These are phyloP conservation scores for Melastoma malabathricum DNA, from an alignment of 345 rosid species.

Conservation along the genomic window DNA sequence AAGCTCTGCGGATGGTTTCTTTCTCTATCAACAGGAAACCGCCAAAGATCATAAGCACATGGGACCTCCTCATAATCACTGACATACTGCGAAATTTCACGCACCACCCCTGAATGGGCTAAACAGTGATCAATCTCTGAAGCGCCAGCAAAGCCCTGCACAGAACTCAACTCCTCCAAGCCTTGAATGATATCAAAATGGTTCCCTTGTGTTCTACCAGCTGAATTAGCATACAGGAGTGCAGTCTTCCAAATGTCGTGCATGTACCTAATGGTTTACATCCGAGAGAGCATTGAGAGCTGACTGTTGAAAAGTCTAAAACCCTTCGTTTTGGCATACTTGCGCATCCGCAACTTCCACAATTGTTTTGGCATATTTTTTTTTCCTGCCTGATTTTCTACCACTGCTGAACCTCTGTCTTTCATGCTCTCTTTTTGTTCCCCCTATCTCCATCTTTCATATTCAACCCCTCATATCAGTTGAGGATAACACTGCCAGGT, in stretches of 20 bases:
- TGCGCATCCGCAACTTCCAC: slow-evolving; percentile 63
- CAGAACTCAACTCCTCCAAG: slow-evolving; percentile 50
- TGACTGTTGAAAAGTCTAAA: slow-evolving; percentile 60
- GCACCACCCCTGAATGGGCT: slow-evolving; percentile 41
- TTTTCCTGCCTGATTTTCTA: slow-evolving; percentile 32
- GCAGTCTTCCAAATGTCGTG: slow-evolving; percentile 44
- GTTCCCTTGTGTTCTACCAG: slow-evolving; percentile 54
- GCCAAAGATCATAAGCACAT: slow-evolving; percentile 53
- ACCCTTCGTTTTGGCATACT: slow-evolving; percentile 59
- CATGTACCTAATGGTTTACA: slow-evolving; percentile 39
- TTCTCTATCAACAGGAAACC: slow-evolving; percentile 46
- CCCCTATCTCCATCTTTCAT: slow-evolving; percentile 83
- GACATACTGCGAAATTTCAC: slow-evolving; percentile 50
- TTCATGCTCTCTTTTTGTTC: slow-evolving; percentile 32
- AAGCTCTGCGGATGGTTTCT: slow-evolving; percentile 31
- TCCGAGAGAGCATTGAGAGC: slow-evolving; percentile 58
- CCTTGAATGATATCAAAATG: slow-evolving; percentile 58
- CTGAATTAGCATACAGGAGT: slow-evolving; percentile 38
- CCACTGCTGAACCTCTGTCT: slow-evolving; percentile 7
- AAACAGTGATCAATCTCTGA: slow-evolving; percentile 47
- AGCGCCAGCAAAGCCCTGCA: slow-evolving; percentile 50
- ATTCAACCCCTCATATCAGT: slow-evolving; percentile 59
- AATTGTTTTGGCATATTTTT: slow-evolving; percentile 37
- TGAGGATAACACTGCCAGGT: slow-evolving; percentile 4
- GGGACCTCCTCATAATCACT: slow-evolving; percentile 37